These are phyloP conservation scores for Calonectria henricotiae DNA, from an alignment of 2,329 filamentous ascomycete species.

Conservation along the genomic window DNA sequence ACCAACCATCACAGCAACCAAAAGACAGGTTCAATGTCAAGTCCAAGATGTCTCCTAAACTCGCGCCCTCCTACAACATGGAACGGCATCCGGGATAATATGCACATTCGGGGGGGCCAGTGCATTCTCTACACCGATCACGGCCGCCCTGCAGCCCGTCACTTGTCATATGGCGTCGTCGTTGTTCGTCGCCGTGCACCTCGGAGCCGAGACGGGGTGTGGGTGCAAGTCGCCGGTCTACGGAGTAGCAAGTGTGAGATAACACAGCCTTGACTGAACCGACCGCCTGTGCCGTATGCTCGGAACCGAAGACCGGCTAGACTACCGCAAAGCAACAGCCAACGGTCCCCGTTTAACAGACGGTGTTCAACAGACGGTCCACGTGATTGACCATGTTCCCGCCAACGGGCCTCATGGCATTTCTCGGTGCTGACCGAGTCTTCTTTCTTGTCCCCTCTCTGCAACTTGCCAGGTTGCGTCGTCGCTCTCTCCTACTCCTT, in stretches of 20 bases:
- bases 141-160: neutral
- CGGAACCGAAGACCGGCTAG: constrained; percentile 7
- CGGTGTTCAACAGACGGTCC: neutral
- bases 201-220: constrained; percentile 22
- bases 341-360: neutral
- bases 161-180: neutral
- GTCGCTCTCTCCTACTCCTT: constrained; percentile 22
- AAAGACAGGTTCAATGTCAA: neutral
- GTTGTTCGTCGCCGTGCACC: neutral
- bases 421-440: constrained; percentile 15
- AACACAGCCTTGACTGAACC: neutral
- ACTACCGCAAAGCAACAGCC: neutral
- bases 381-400: constrained; percentile 11
- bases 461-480: neutral
- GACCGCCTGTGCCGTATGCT: neutral
- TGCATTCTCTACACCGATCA: neutral
- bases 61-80: constrained; percentile 9
- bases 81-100: neutral
- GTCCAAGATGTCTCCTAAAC: neutral
- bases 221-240: neutral
- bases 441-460: neutral
- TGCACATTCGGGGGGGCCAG: neutral
- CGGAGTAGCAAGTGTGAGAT: neutral
- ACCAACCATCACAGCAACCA: neutral
- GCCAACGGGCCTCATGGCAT: constrained; percentile 1